Base-by-base conservation (phyloP, 2,329 filamentous ascomycete genomes). In the Nemania bipapillata region DNA sequence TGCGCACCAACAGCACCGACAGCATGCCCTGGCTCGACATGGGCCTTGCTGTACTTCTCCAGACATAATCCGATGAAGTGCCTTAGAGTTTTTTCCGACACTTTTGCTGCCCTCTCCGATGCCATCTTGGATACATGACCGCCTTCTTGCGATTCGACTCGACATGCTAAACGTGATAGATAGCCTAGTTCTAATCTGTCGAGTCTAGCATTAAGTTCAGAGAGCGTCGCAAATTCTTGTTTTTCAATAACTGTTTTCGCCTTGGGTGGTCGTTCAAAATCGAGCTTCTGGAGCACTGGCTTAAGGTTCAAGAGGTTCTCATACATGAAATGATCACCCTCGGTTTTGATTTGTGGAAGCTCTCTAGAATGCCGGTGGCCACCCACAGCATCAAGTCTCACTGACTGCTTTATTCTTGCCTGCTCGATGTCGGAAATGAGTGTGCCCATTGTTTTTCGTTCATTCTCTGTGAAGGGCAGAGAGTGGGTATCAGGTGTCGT, bases 1-100 rank as follows among this genome's bases (percentile, higher is more conserved):
- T 99, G 96, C 1, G 96, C 96, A 72, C 96, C 96, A 42, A 98
- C 94, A 17, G 96, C 96, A 70, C 96, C 96, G 0, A 99, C 96
- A 4, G 96, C 94, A 77, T 98, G 95, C 2, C 96, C 96, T 12
- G 96, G 94, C 79, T 99, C 94, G 22, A 97, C 92, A 72, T 93
- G 92, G 0, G 95, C 95, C 79, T 91, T 92, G 74, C 93, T 91
- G 80, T 97, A 97, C 80, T 98, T 98, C 74, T 90, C 88, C 57
- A 98, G 83, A 77, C 95, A 98, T 42, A 95, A 85, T 30, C 86
- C 84, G 74, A 99, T 90, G 80, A 98, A 99, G 1, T 87, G 84
- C 50, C 86, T 83, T 17, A 98, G 83, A 0, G 93, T 95, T 1
- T 83, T 86, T 49, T 88, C 82, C 0, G 96, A 96, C 24, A 98